Evolutionary conservation across 495 filamentous ascomycete species (phyloP).

Genomic region (Polyplosphaeria fusca): DNA sequence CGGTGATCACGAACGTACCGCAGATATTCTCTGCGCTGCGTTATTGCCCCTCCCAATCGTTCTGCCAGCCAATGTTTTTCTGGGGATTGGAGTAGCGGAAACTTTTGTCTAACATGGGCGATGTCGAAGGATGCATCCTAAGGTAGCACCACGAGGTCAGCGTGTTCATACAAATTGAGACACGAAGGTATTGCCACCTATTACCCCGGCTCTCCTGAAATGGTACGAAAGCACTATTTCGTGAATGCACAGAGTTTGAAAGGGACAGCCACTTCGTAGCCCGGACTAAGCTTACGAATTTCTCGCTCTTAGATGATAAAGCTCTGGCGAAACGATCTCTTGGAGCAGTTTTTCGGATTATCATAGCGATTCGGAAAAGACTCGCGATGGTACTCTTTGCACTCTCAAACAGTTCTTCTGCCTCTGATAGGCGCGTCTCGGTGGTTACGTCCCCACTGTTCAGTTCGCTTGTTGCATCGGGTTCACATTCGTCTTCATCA

Average conservation of each 20-base stretch:
- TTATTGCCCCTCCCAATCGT: constrained; percentile 21
- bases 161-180: too few species aligned
- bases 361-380: constrained; percentile 28
- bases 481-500: not conserved
- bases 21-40: constrained; percentile 24
- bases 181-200: too few species aligned
- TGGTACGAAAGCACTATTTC: too few species aligned
- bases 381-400: constrained; percentile 16
- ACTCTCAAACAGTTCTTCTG: constrained; percentile 22
- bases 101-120: constrained; percentile 31
- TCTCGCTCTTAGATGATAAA: not conserved
- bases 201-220: too few species aligned
- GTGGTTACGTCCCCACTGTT: not conserved
- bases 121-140: constrained; percentile 32
- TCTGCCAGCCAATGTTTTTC: constrained; percentile 15
- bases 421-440: constrained; percentile 5
- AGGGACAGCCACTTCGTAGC: too few species aligned
- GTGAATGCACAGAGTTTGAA: too few species aligned
- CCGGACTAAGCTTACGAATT: too few species aligned
- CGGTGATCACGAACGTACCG: constrained; percentile 25
- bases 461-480: not conserved
- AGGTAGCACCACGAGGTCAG: too few species aligned
- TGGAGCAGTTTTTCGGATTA: constrained; percentile 29
- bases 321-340: constrained; percentile 30
- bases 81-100: constrained; percentile 12